Evolutionary conservation across 208 protist genomes (phyloP).

Genomic region (Naegleria lovaniensis): DNA sequence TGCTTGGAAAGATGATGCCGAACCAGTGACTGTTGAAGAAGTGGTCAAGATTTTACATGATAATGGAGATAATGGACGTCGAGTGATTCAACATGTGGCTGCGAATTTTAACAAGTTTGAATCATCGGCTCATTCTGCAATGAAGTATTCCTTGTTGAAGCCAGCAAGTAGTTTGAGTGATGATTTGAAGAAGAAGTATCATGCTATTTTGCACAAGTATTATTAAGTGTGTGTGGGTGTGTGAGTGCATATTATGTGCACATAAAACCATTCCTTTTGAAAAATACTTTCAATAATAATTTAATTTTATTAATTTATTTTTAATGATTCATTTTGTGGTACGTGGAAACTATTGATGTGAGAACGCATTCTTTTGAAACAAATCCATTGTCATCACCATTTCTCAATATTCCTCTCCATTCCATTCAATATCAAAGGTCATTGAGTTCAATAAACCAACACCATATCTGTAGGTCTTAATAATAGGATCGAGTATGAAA

Average conservation of each 20-base stretch:
- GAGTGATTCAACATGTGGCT: neutral
- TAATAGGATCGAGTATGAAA: neutral
- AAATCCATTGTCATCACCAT: too few species aligned
- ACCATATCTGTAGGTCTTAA: neutral
- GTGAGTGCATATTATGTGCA: too few species aligned
- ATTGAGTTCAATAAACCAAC: neutral
- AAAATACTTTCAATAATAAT: too few species aligned
- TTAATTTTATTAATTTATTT: too few species aligned
- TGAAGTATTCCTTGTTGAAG: neutral
- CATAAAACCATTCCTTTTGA: too few species aligned
- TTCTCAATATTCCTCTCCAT: neutral
- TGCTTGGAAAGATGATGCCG: constrained; percentile 64
- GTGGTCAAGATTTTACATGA: constrained; percentile 54
- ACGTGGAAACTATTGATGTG: too few species aligned
- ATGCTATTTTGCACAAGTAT: neutral
- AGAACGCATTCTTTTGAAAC: too few species aligned
- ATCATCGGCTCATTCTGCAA: neutral
- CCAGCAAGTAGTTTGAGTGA: neutral
- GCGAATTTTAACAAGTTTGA: neutral
- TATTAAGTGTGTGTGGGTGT: neutral
- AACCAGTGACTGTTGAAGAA: constrained; percentile 57
- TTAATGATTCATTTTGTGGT: too few species aligned
- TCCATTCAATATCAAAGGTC: constrained; percentile 16
- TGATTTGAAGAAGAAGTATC: neutral
- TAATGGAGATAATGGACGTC: constrained; percentile 55